phyloP scores from a whole-genome alignment of 768 basidiomycete genomes.

The Botryobasidium botryosum region DNA sequence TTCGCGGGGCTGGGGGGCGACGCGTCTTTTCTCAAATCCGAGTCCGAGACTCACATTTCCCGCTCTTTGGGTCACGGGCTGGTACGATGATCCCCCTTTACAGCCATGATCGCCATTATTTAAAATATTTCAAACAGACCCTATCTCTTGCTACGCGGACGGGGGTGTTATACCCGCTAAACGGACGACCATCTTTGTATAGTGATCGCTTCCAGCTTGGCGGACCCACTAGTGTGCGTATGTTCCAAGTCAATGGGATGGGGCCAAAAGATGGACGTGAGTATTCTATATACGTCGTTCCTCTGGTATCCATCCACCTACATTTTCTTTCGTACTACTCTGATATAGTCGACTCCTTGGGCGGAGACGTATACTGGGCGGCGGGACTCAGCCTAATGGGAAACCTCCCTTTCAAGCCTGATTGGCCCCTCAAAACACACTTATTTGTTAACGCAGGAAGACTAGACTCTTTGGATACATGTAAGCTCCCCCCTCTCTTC shows the following conservation, averaged over 20 bases:
- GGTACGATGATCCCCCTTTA: constrained; percentile 24
- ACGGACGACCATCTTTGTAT: constrained; percentile 28
- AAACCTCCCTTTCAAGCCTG: constrained; percentile 46
- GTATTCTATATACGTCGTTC: constrained; percentile 12
- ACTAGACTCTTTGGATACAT: constrained; percentile 39
- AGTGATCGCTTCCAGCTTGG: constrained; percentile 87
- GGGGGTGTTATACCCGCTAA: constrained; percentile 52
- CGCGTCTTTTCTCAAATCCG: constrained; percentile 55
- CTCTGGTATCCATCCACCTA: background rate
- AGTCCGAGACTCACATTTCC: constrained; percentile 47
- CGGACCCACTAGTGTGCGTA: constrained; percentile 70
- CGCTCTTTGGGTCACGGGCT: constrained; percentile 38
- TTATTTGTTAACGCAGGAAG: constrained; percentile 68
- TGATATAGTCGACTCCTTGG: constrained; percentile 55
- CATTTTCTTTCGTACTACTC: background rate
- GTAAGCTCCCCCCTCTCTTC: constrained; percentile 25
- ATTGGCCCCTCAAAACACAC: constrained; percentile 81
- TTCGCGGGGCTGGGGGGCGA: constrained; percentile 73
- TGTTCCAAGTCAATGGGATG: constrained; percentile 58
- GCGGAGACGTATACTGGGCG: constrained; percentile 71
- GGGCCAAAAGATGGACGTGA: constrained; percentile 61
- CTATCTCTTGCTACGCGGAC: constrained; percentile 55
- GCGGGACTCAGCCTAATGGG: constrained; percentile 59
- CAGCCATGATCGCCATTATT: constrained; percentile 2
- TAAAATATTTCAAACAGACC: constrained; percentile 29